Conservation (phyloP, 2,329 filamentous ascomycete species). For the Pseudonectria foliicola region DNA sequence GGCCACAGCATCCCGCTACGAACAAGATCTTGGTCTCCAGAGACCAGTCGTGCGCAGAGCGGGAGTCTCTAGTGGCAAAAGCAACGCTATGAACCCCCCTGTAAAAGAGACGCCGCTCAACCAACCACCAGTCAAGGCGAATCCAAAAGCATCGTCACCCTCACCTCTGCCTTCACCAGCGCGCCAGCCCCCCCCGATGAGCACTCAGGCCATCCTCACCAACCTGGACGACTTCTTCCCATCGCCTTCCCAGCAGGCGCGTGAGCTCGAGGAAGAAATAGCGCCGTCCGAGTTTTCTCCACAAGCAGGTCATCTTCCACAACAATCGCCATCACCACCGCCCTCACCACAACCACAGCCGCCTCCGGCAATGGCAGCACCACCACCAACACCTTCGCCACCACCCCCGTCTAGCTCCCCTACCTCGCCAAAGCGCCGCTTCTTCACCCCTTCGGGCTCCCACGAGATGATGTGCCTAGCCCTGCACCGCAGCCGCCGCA, state of each 20-base stretch:
- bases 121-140: slow-evolving; percentile 1
- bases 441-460: slow-evolving; percentile 32
- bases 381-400: slow-evolving; percentile 11
- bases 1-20: slow-evolving; percentile 5
- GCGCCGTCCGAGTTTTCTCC: too few species aligned
- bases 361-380: slow-evolving; percentile 2
- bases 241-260: slow-evolving; percentile 47
- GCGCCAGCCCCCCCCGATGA: slow-evolving; percentile 26
- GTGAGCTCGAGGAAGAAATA: slow-evolving; percentile 41
- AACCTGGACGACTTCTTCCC: slow-evolving; percentile 49
- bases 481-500: slow-evolving; percentile 28
- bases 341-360: slow-evolving; percentile 8
- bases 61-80: not conserved
- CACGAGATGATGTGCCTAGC: slow-evolving; percentile 28
- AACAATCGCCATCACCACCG: slow-evolving; percentile 11
- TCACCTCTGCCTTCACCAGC: slow-evolving; percentile 11
- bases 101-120: not conserved
- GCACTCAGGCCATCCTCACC: slow-evolving; percentile 47
- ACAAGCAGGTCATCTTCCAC: slow-evolving; percentile 2
- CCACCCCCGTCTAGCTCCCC: slow-evolving; percentile 5
- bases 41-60: not conserved
- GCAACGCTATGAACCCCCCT: not conserved
- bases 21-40: slow-evolving; percentile 15
- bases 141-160: slow-evolving; percentile 4
- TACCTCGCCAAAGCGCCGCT: slow-evolving; percentile 18